Evolutionary conservation across 129 eudicot species (phyloP), one percentile per base, ranked within the genome.

Genomic region (Escallonia rubra): DNA sequence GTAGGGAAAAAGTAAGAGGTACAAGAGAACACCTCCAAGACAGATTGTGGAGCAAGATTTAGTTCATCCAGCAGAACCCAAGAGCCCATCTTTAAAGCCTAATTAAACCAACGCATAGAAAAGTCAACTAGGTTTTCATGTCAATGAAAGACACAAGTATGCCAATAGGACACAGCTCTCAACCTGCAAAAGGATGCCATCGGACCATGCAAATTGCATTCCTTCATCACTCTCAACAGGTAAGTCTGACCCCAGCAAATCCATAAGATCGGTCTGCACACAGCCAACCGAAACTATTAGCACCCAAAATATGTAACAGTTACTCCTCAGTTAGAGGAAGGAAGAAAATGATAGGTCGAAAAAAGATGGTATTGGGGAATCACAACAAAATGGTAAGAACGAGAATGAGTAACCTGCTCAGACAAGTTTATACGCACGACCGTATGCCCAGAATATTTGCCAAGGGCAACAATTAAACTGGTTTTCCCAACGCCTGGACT

Each of bases 401-500:
- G 39, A 63, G 44, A 10, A 66, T 9, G 44, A 53, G 23, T 77
- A 42, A 93, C 98, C 95, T 93, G 99, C 76, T 94, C 99, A 68
- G 99, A 94, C 73, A 94, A 80, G 78, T 94, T 94, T 69, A 94
- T 94, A 23, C 99, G 85, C 55, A 94, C 97, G 54, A 94, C 99
- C 41, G 85, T 70, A 78, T 94, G 96, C 59, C 96, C 99, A 59
- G 99, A 89, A 80, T 72, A 86, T 65, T 83, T 87, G 51, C 96
- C 99, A 56, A 94, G 73, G 59, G 96, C 88, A 56, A 76, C 81
- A 62, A 94, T 72, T 74, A 94, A 76, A 78, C 99, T 94, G 43
- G 99, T 94, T 76, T 94, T 94, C 55, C 99, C 99, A 71, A 94
- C 99, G 42, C 99, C 99, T 16, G 99, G 99, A 76, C 99, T 94